These are phyloP conservation scores for Leonotis leonurus DNA, from an alignment of 257 asterid genomes.

Conservation along the genomic window DNA sequence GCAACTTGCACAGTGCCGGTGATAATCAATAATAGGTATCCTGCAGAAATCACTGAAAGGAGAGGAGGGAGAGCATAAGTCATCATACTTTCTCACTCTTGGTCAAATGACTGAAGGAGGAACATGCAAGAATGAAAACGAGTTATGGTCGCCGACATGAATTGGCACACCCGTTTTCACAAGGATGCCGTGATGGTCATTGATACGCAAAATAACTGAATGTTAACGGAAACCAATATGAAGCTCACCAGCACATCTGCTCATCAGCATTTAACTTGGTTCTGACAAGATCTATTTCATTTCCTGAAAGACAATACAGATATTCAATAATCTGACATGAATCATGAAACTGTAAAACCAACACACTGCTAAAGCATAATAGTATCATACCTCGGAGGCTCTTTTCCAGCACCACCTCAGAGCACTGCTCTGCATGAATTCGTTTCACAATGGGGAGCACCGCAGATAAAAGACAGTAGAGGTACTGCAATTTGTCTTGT, in stretches of 20 bases:
- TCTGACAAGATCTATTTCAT: constrained; percentile 74
- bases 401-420: constrained; percentile 84
- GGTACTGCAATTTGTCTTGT: constrained; percentile 82
- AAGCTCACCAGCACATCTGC: constrained; percentile 97
- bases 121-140: constrained; percentile 10
- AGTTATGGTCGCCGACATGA: not conserved
- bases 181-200: not conserved
- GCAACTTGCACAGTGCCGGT: constrained; percentile 87
- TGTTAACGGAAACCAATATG: constrained; percentile 10
- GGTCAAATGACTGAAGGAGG: constrained; percentile 2
- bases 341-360: not conserved
- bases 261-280: constrained; percentile 89
- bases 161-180: constrained; percentile 12
- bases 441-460: constrained; percentile 80
- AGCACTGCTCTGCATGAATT: constrained; percentile 72
- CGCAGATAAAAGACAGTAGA: constrained; percentile 76
- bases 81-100: not conserved
- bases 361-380: constrained; percentile 17
- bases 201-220: not conserved
- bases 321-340: constrained; percentile 12
- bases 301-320: constrained; percentile 51
- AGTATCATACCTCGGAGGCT: constrained; percentile 61
- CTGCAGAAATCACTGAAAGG: constrained; percentile 89
- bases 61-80: constrained; percentile 1
- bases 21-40: constrained; percentile 89